Conservation (phyloP, 306 rosid genomes). For the Cucumis melo region DNA sequence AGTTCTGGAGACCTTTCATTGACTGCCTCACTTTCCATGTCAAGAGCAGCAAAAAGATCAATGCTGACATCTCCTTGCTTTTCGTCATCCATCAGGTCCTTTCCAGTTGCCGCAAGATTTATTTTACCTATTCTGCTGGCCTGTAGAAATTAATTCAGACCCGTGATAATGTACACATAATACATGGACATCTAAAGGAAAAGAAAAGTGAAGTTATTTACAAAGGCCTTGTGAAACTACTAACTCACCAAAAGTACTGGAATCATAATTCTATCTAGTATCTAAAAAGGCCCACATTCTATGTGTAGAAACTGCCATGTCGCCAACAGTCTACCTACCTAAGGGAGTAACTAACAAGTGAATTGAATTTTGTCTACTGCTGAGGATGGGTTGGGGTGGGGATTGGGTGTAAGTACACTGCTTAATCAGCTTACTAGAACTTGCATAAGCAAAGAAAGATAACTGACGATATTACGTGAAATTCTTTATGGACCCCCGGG, state of each 20-base stretch:
- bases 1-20: constrained; percentile 67
- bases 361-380: background rate
- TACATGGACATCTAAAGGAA: background rate
- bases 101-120: constrained; percentile 95
- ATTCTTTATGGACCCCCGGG: no score
- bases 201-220: no score
- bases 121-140: constrained; percentile 89
- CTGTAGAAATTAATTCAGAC: constrained; percentile 24
- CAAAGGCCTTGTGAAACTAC: background rate
- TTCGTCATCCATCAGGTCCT: constrained; percentile 97
- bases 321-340: background rate
- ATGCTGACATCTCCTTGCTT: constrained; percentile 81
- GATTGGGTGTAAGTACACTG: no score
- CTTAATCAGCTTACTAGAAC: no score
- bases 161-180: background rate
- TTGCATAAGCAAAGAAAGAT: no score
- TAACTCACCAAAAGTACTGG: background rate
- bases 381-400: no score
- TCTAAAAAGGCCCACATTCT: background rate
- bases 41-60: constrained; percentile 78
- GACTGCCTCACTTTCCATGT: constrained; percentile 66
- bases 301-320: background rate
- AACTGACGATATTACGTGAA: no score
- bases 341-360: background rate
- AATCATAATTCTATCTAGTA: background rate